Conservation (phyloP, 768 basidiomycete genomes). For the Tubosaeta sp. region DNA sequence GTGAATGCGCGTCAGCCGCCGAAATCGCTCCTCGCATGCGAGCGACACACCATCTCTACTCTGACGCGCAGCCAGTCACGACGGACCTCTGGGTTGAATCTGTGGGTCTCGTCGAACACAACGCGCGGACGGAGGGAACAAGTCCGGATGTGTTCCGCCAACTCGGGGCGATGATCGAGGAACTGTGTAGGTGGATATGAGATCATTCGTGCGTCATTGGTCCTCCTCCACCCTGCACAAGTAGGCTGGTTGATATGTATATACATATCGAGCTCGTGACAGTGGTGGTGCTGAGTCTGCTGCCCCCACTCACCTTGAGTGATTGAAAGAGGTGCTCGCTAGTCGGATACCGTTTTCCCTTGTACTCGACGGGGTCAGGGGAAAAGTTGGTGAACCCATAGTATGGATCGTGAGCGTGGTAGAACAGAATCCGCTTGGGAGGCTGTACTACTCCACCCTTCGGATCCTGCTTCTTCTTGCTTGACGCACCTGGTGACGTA, state of each 20-base stretch:
- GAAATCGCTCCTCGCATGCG: constrained; percentile 10
- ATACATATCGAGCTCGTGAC: background rate
- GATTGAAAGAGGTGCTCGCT: constrained; percentile 48
- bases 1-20: constrained; percentile 3
- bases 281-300: background rate
- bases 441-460: background rate
- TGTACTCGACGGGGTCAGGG: constrained; percentile 37
- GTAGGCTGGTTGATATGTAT: background rate
- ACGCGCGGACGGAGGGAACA: constrained; percentile 30
- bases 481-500: constrained; percentile 14
- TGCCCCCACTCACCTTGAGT: constrained; percentile 32
- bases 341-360: constrained; percentile 39
- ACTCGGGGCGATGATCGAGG: constrained; percentile 31
- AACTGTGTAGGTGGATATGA: constrained; percentile 22
- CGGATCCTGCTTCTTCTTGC: constrained; percentile 9
- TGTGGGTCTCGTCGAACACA: constrained; percentile 33
- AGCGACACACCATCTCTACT: constrained; percentile 27
- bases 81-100: constrained; percentile 34
- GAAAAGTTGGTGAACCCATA: constrained; percentile 45
- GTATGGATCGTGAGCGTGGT: constrained; percentile 29
- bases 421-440: constrained; percentile 30
- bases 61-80: constrained; percentile 33
- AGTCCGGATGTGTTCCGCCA: constrained; percentile 33
- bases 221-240: constrained; percentile 3
- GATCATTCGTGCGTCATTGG: constrained; percentile 15